These are phyloP conservation scores for Endogone sp. DNA, from an alignment of 192 early-diverging fungal genomes.

Conservation along the genomic window DNA sequence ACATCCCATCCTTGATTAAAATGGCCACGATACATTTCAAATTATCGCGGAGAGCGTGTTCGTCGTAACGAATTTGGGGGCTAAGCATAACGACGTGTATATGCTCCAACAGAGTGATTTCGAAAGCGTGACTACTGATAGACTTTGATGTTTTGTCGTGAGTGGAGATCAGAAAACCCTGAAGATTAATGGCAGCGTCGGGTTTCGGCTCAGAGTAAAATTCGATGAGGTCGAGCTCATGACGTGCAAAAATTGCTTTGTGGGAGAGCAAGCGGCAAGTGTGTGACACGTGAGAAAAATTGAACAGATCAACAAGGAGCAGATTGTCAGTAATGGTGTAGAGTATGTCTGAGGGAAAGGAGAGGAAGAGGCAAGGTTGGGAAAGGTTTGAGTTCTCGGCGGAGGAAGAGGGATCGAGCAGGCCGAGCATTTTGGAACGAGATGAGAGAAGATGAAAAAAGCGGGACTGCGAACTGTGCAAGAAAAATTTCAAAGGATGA, in stretches of 20 bases:
- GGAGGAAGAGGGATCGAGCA: too few relatives aligned
- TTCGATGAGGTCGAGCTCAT: background rate
- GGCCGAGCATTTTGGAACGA: too few relatives aligned
- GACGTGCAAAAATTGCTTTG: background rate
- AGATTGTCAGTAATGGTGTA: background rate
- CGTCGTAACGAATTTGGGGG: background rate
- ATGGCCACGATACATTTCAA: background rate
- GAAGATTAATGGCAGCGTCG: background rate
- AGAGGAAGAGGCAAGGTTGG: background rate
- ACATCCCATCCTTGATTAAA: background rate
- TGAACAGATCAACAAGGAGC: background rate
- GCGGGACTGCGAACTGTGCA: too few relatives aligned
- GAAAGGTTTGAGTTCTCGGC: too few relatives aligned
- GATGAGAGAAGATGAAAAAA: too few relatives aligned
- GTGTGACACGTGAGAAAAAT: background rate
- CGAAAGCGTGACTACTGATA: background rate
- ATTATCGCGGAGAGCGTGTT: background rate
- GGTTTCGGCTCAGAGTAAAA: background rate
- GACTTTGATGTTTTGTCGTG: background rate
- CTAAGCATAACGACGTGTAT: background rate
- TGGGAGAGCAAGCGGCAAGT: background rate
- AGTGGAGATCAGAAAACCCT: background rate
- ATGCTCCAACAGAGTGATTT: background rate
- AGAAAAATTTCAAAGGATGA: background rate
- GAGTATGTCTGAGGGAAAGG: background rate